Evolutionary conservation across 1,284 basidiomycete species (phyloP).

Genomic region (Trichosporon asahii): DNA sequence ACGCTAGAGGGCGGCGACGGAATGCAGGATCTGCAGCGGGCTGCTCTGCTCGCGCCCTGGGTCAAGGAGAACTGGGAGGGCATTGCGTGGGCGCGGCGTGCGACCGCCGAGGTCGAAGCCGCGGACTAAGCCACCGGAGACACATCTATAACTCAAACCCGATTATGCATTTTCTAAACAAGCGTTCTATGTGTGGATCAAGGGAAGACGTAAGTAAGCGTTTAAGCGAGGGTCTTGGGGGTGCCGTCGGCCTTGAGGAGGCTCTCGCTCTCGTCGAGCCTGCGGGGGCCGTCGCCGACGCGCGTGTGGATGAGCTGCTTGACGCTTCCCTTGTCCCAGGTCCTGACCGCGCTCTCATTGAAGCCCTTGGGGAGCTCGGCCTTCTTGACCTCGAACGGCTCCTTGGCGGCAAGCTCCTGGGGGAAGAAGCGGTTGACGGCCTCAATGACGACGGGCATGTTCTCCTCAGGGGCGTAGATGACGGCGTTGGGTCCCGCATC

Average conservation of each 20-base stretch:
- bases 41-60: slow-evolving; percentile 66
- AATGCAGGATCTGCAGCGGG: slow-evolving; percentile 59
- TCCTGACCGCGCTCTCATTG: slow-evolving; percentile 68
- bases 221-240: slow-evolving; percentile 50
- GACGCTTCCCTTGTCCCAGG: slow-evolving; percentile 69
- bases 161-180: slow-evolving; percentile 2
- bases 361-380: slow-evolving; percentile 64
- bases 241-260: slow-evolving; percentile 51
- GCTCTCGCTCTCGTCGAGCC: slow-evolving; percentile 46
- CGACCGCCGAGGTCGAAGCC: slow-evolving; percentile 23
- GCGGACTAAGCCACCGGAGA: not conserved
- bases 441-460: slow-evolving; percentile 72
- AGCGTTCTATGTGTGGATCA: not conserved
- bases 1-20: slow-evolving; percentile 35
- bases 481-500: slow-evolving; percentile 99
- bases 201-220: too few species aligned
- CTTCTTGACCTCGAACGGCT: slow-evolving; percentile 59
- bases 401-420: slow-evolving; percentile 67
- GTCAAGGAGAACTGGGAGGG: slow-evolving; percentile 59
- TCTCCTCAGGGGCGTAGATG: slow-evolving; percentile 79
- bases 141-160: not conserved
- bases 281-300: slow-evolving; percentile 84
- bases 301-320: slow-evolving; percentile 84
- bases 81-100: slow-evolving; percentile 37
- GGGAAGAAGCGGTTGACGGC: slow-evolving; percentile 80